phyloP scores from a whole-genome alignment of 2,329 filamentous ascomycete species.

The Calonectria fujianensis region DNA sequence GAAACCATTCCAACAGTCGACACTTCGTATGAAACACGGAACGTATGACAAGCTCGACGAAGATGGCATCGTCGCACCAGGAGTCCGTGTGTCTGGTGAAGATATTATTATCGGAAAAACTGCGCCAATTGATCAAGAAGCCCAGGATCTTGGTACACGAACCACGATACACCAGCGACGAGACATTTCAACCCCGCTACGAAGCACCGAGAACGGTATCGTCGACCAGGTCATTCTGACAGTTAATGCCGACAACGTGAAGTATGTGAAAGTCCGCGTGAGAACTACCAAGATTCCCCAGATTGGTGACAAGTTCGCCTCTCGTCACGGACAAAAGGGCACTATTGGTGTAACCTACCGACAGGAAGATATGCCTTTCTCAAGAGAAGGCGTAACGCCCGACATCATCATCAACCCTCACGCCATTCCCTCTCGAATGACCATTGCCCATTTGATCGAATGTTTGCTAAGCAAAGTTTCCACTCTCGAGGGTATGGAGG shows the following conservation, averaged over 20 bases:
- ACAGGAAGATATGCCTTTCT: conserved; percentile 99
- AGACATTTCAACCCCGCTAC: conserved; percentile 94
- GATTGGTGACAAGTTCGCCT: conserved; percentile 99
- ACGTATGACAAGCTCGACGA: conserved; percentile 99
- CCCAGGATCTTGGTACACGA: conserved; percentile 93
- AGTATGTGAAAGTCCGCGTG: conserved; percentile 98
- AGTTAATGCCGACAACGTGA: conserved; percentile 94
- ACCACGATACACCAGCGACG: conserved; percentile 93
- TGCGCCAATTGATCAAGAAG: conserved; percentile 93
- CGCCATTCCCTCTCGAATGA: conserved; percentile 99
- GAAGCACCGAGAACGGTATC: conserved; percentile 97
- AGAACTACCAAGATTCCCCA: conserved; percentile 98
- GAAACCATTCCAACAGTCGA: conserved; percentile 92
- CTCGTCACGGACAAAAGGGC: conserved; percentile 98
- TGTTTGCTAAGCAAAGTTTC: conserved; percentile 98
- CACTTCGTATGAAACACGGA: conserved; percentile 92
- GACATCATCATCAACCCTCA: conserved; percentile 99
- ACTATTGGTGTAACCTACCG: conserved; percentile 99
- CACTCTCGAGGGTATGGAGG: conserved; percentile 93
- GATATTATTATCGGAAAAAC: conserved; percentile 99
- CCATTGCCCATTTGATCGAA: conserved; percentile 99
- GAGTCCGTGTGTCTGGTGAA: conserved; percentile 95
- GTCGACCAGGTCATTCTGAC: conserved; percentile 95
- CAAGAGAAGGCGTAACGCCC: conserved; percentile 90
- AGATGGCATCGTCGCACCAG: conserved; percentile 94